A percentile compares a stretch with the other conserved stretches of the same genome.
These are phyloP conservation scores for Canavalia gladiata DNA, from an alignment of 306 rosid species.

Conservation along the genomic window DNA sequence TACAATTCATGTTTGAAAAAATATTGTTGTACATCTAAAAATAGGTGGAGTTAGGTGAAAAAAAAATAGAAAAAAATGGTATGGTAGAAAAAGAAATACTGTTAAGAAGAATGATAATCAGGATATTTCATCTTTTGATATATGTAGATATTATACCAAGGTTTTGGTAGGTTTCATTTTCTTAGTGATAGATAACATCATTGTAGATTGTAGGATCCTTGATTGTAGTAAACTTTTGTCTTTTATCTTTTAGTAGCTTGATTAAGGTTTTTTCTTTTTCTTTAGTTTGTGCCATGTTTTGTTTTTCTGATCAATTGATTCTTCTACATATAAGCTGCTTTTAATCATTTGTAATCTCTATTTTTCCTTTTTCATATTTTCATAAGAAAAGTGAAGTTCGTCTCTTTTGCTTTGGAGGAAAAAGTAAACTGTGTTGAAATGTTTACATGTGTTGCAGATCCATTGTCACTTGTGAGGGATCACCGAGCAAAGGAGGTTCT, in stretches of 20 bases:
- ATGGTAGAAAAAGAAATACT: too few relatives aligned
- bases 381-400: conserved; percentile 10
- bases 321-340: conserved; percentile 2
- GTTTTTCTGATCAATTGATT: not conserved
- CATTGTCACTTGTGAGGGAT: conserved; percentile 93
- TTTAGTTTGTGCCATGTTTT: conserved; percentile 8
- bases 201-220: conserved; percentile 1
- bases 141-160: conserved; percentile 6
- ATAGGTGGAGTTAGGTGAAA: too few relatives aligned
- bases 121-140: not conserved
- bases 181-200: conserved; percentile 2
- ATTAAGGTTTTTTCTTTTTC: conserved; percentile 10
- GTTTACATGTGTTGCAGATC: conserved; percentile 67
- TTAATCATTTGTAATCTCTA: conserved; percentile 12
- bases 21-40: too few relatives aligned
- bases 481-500: conserved; percentile 88
- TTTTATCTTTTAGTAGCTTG: conserved; percentile 2
- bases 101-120: too few relatives aligned
- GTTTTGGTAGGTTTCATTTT: conserved; percentile 22
- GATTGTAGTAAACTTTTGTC: conserved; percentile 26
- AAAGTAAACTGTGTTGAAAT: not conserved
- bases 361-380: conserved; percentile 37
- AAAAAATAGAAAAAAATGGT: too few relatives aligned
- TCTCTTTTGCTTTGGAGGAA: conserved; percentile 16
- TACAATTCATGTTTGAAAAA: not conserved